Base-by-base conservation (phyloP, 148 eudicot genomes). In the Fagopyrum tataricum region DNA sequence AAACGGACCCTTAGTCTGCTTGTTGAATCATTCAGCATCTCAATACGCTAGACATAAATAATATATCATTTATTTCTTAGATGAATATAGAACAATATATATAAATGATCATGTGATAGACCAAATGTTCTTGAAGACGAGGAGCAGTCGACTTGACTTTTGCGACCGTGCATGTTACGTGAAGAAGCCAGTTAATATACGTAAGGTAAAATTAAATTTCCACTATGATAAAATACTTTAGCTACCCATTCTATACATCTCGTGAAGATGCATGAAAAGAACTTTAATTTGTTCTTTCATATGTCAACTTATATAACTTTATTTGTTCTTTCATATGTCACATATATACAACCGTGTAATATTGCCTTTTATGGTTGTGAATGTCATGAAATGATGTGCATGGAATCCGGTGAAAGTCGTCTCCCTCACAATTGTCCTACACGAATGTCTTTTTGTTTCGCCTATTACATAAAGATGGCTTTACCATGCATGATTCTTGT, bases 351-450 rank as follows among this genome's bases (percentile, higher is more conserved):
- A 64, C 69, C 69, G 69, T 64, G 69, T 64, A 64, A 37, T 64
- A 8, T 31, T 64, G 44, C 69, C 17, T 64, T 64, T 64, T 64
- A 37, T 64, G 69, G 69, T 64, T 64, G 69, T 31, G 69, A 64
- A 64, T 13, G 39, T 2, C 69, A 64, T 64, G 69, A 64, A 14
- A 14, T 64, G 43, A 31, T 37, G 15, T 31, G 69, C 69, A 12
- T 64, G 69, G 69, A 64, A 64, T 64, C 44, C 69, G 69, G 14
- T 37, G 17, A 64, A 64, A 64, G 69, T 64, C 69, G 44, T 64
- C 69, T n/a, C 69, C 42, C 69, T 26, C 69, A 39, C 43, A 64
- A n/a, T 64, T 37, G 43, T 64, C 69, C 69, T 64, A 37, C 39
- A 37, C 69, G n/a, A 64, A 64, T 37, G 69, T 64, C 44, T 64